Evolutionary conservation across 306 rosid genomes (phyloP), one percentile per base, ranked within the genome.

Genomic region (Datisca glomerata): DNA sequence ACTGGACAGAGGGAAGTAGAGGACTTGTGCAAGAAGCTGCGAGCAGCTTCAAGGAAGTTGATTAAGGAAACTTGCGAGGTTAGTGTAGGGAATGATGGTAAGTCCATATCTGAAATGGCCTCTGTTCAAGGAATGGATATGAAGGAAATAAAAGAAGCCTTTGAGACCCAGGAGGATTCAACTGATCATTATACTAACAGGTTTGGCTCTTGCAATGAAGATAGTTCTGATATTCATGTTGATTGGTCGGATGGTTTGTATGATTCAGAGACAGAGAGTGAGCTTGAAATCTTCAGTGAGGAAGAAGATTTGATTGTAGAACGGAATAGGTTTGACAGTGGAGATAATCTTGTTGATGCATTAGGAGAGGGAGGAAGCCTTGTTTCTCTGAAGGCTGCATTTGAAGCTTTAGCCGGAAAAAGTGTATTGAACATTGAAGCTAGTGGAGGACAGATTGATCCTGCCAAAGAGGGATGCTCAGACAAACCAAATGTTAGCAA

Each of bases 1-100:
- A 89, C 95, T 27, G 93, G 97, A 25, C 79, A 76, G 65, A 72
- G 70, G 66, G 95, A 89, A 80, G 93, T 83, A 24, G 89, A 89
- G 57, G 52, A 67, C 55, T 66, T 83, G 53, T 83, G 97, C 72
- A 67, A 27, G 75, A 80, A 83, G 72, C 70, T 89, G 40, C 68
- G 67, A 14, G 72, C 47, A 63, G 84, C 75, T 59, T 89, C 95
- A 18, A 74, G n/a, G 64, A 73, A 77, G 53, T 60, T 72, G 45
- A 29, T 46, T 27, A 51, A 15, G 60, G 79, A 61, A 64, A 65
- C 63, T 20, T 58, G 59, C 5, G 63, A 59, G 33, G 68, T 29
- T 40, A 44, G 58, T 48, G 60, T 10, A 10, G 76, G 53, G 52
- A 59, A 42, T 53, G 51, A 57, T 68, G 56, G 33, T 22, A 21